phyloP scores from a whole-genome alignment of 352 stramenopile genomes.

The Globisporangium paroecandrum region DNA sequence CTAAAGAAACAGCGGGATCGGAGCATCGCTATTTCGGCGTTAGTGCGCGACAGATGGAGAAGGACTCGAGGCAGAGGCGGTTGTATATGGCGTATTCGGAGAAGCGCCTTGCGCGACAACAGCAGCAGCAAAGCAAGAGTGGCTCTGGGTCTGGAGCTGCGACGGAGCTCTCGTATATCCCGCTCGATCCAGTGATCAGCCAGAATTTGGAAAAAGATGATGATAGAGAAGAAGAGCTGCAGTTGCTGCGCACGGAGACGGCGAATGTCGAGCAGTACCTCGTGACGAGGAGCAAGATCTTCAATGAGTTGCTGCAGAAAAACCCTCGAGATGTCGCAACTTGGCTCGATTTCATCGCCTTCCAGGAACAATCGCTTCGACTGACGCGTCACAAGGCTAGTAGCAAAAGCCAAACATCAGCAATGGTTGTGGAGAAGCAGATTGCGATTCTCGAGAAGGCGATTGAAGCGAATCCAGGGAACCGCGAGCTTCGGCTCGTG shows the following conservation, averaged over 20 bases:
- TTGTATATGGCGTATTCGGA: constrained; percentile 72
- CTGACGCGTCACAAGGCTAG: constrained; percentile 20
- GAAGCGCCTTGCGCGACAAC: constrained; percentile 31
- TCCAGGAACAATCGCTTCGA: constrained; percentile 59
- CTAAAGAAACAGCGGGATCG: not conserved
- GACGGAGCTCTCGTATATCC: constrained; percentile 56
- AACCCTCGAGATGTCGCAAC: constrained; percentile 38
- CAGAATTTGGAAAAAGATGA: not conserved
- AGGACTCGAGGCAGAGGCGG: constrained; percentile 33
- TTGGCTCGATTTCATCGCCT: constrained; percentile 75
- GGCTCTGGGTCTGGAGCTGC: not conserved
- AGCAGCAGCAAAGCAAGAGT: constrained; percentile 1
- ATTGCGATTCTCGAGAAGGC: constrained; percentile 54
- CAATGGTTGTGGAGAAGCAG: constrained; percentile 63
- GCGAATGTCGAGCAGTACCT: constrained; percentile 68
- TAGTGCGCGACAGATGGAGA: constrained; percentile 39
- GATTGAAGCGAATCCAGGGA: constrained; percentile 43
- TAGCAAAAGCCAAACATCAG: constrained; percentile 17
- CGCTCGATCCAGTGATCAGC: constrained; percentile 49
- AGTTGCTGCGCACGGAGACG: constrained; percentile 49
- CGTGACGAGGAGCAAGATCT: constrained; percentile 45
- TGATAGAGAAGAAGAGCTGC: not conserved
- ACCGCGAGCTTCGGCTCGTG: constrained; percentile 36
- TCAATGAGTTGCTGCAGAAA: constrained; percentile 37
- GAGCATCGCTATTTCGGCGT: constrained; percentile 53